Evolutionary conservation across 1,139 yeast genomes (phyloP).

Genomic region (Candida glucosophila): DNA sequence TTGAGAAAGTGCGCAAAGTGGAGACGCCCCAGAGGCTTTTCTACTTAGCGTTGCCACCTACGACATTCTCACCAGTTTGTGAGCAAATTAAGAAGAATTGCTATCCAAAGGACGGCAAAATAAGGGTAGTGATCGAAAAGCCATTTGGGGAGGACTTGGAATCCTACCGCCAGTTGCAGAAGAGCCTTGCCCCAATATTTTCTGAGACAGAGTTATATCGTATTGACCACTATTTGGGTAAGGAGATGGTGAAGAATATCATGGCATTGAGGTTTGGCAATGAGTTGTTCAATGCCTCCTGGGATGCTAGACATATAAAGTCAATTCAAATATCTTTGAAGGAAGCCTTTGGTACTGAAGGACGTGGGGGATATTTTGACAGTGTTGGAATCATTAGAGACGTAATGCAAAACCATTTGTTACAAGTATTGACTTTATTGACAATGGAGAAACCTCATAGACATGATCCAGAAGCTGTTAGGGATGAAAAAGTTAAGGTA

Average conservation of each 20-base stretch:
- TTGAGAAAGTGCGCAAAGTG: slow-evolving; percentile 43
- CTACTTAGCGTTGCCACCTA: slow-evolving; percentile 92
- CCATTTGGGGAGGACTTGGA: slow-evolving; percentile 94
- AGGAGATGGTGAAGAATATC: slow-evolving; percentile 94
- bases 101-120: slow-evolving; percentile 61
- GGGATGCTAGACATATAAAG: slow-evolving; percentile 75
- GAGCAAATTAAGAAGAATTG: slow-evolving; percentile 58
- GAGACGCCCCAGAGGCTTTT: slow-evolving; percentile 64
- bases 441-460: slow-evolving; percentile 95
- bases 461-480: slow-evolving; percentile 82
- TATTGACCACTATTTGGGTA: slow-evolving; percentile 95
- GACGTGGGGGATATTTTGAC: slow-evolving; percentile 97
- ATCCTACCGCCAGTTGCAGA: slow-evolving; percentile 70
- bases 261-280: slow-evolving; percentile 86
- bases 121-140: slow-evolving; percentile 87
- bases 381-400: slow-evolving; percentile 93
- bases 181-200: slow-evolving; percentile 74
- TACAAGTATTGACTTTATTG: slow-evolving; percentile 83
- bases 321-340: slow-evolving; percentile 85
- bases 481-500: slow-evolving; percentile 94
- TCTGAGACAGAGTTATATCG: slow-evolving; percentile 86
- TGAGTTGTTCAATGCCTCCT: slow-evolving; percentile 71
- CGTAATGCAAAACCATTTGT: slow-evolving; percentile 94
- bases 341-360: slow-evolving; percentile 97
- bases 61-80: slow-evolving; percentile 78